Evolutionary conservation across 306 rosid genomes (phyloP), one percentile per base, ranked within the genome.

Genomic region (Cicer cuneatum): DNA sequence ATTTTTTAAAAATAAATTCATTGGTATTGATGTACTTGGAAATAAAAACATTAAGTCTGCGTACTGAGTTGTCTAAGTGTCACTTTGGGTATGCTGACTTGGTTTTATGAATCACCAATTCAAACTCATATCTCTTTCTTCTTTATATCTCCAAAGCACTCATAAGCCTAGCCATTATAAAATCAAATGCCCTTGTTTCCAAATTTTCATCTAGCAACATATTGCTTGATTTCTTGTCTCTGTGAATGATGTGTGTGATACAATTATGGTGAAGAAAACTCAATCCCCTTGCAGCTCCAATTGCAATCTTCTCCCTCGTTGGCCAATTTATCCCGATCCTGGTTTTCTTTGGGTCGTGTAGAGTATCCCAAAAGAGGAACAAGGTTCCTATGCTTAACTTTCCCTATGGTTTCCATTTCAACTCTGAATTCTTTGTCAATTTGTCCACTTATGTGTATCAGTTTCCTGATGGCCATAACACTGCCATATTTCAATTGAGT

Each of bases 151-250:
- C 98, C 98, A 90, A 82, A 21, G 92, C 95, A 74, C 93, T 93
- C 97, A 93, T 85, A 2, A 89, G 88, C 85, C 97, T 86, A 0
- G 98, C 98, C 98, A 93, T 93, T 45, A 97, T 97, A 64, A 93
- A 93, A 86, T 93, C 98, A 0, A 97, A 93, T 60, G 90, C 97
- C 54, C 98, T 83, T 10, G 97, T 93, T 76, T 93, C 98, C 40
- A 93, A 75, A 39, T 89, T 85, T 69, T 86, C 98, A 75, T 90
- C 97, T 18, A 93, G 78, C 68, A 93, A 77, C 24, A 93, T 97
- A 54, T 93, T 93, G 89, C 97, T 93, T 2, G 98, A 93, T 75
- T 93, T 93, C 98, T 90, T 93, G 82, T 93, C 98, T 42, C 98
- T 84, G 59, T 93, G 98, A 80, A 90, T 93, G 78, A 93, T 90